Evolutionary conservation across 1,139 yeast genomes (phyloP), one percentile per base, ranked within the genome.

Genomic region (Candida albicans): DNA sequence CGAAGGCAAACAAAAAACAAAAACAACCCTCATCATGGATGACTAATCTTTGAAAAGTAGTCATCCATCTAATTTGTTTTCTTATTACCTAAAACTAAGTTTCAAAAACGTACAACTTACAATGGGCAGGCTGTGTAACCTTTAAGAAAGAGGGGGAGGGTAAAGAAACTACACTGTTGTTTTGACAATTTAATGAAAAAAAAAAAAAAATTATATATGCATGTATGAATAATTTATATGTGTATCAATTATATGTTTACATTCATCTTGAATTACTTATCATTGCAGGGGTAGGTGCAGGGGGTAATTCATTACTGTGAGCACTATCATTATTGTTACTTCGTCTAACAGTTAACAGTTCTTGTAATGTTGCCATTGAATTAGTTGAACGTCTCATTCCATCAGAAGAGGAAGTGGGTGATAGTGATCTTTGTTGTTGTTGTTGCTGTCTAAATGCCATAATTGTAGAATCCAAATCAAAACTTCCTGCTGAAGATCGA

Each of bases 201-300:
- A 18, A 18, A 18, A 18, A 18, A 18, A 18, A 18, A 18, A 18
- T 18, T 18, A 18, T 18, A 18, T 3, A 18, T 18, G 22, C 22
- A 18, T 18, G 22, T 18, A 18, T 18, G 22, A 4, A 18, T 18
- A 18, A 4, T 18, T 18, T 18, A 18, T 18, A 18, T 18, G 22
- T 12, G 32, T 12, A 13, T 12, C 32, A 29, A 29, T 13, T 29
- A 18, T 18, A 18, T 18, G 22, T 18, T 18, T 18, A 18, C 5
- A 18, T 18, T 18, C 5, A 18, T 18, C 22, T 18, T 18, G 22
- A 18, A 18, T 18, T 18, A 18, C 22, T 18, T 27, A 41, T 37
- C 40, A 41, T 37, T 24, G 41, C 34, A 14, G 49, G 49, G 2
- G 49, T 44, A 14, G 49, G 47, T 14, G 28, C 46, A 30, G 49